Conservation (phyloP, 2,329 filamentous ascomycete genomes). For the Aspergillus thermomutatus region DNA sequence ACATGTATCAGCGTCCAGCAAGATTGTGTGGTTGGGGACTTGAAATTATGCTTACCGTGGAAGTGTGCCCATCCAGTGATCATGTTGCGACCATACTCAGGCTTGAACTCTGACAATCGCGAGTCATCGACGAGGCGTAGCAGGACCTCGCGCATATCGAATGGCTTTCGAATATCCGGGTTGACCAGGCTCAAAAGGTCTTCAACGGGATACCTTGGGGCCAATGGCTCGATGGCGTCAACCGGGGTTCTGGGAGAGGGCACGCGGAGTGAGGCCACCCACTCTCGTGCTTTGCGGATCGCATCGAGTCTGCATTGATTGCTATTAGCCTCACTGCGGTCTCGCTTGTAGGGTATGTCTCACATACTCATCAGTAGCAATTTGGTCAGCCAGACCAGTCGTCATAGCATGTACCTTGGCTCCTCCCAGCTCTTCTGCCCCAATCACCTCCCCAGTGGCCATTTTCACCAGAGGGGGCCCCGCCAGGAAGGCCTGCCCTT, state of each 20-base stretch:
- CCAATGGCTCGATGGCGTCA: conserved; percentile 6
- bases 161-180: conserved; percentile 39
- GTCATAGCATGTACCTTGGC: conserved; percentile 40
- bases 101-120: conserved; percentile 39
- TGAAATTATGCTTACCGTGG: conserved; percentile 27
- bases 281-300: conserved; percentile 38
- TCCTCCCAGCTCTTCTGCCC: conserved; percentile 43
- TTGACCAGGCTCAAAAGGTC: conserved; percentile 39
- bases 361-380: conserved; percentile 41
- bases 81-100: conserved; percentile 38
- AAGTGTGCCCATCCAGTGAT: conserved; percentile 42
- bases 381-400: conserved; percentile 44
- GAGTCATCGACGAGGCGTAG: conserved; percentile 44
- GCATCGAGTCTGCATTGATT: conserved; percentile 35
- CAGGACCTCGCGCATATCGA: conserved; percentile 40
- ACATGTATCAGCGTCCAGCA: too few species aligned
- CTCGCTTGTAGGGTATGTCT: neutral
- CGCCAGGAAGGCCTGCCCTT: conserved; percentile 45
- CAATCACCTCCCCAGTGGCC: conserved; percentile 45
- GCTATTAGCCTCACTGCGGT: neutral
- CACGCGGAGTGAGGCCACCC: conserved; percentile 27
- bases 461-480: conserved; percentile 47
- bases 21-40: too few species aligned
- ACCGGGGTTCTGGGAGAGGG: neutral
- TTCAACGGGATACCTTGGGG: conserved; percentile 34